Percentiles rank a stretch among this genome's conserved stretches.
Conservation (phyloP, 2,329 filamentous ascomycete species). For the Exophiala viscosa region DNA sequence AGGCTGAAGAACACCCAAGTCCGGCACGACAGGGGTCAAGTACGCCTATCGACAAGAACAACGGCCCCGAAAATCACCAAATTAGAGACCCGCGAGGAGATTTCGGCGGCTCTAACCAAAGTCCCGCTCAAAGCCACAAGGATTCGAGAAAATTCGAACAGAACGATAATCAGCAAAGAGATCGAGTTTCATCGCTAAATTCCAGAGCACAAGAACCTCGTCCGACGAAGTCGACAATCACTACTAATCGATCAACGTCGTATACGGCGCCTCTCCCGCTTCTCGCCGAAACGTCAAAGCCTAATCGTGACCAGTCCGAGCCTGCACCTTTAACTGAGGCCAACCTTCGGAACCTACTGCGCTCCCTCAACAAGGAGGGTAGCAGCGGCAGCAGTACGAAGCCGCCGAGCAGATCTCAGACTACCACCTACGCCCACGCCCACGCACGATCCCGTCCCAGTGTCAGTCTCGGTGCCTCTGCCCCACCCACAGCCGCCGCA, state of each 20-base stretch:
- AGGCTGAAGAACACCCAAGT: slow-evolving; percentile 1
- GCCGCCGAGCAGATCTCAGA: background rate
- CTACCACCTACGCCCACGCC: background rate
- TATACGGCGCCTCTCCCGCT: slow-evolving; percentile 24
- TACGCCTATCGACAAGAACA: slow-evolving; percentile 4
- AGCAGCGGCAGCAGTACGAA: slow-evolving; percentile 1
- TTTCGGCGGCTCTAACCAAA: background rate
- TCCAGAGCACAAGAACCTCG: background rate
- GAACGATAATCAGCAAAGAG: slow-evolving; percentile 10
- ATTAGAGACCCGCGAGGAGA: background rate
- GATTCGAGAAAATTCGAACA: slow-evolving; percentile 9
- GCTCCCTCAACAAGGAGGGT: slow-evolving; percentile 9
- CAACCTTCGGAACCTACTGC: slow-evolving; percentile 25
- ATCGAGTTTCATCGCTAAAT: background rate
- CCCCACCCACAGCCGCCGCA: background rate
- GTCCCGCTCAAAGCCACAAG: background rate
- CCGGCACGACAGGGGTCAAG: slow-evolving; percentile 7
- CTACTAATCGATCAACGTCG: slow-evolving; percentile 20
- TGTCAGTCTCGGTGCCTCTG: slow-evolving; percentile 3
- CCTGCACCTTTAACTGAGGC: slow-evolving; percentile 22
- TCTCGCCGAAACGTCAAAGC: slow-evolving; percentile 21
- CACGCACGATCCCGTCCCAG: background rate
- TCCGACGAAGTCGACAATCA: slow-evolving; percentile 13
- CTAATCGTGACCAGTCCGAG: slow-evolving; percentile 1
- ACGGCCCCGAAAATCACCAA: slow-evolving; percentile 2